Base-by-base conservation (phyloP, 2,329 filamentous ascomycete species). In the Paramyrothecium sp. region DNA sequence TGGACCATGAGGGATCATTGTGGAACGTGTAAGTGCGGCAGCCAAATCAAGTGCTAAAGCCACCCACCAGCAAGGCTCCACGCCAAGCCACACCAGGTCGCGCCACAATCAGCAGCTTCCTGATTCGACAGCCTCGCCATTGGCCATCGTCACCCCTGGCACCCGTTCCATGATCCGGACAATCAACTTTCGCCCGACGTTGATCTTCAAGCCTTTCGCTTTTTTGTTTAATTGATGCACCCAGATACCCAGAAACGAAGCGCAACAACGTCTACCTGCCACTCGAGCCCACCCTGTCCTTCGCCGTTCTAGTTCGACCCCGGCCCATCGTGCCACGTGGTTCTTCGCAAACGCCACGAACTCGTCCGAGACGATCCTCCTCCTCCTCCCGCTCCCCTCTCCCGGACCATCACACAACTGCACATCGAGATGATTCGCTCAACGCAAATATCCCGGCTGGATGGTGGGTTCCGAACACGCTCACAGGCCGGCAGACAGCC, bases 361-460 rank as follows among this genome's bases (percentile, higher is more conserved):
- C 51, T 41, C 53, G 47, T 57, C 48, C 38, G 49, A 22, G 46
- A 21, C 44, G 26, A 17, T 33, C 30, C 21, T 47, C 20, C 34
- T 44, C 34, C n/a, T n/a, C 56, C 23, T 16, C 54, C 57, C 49
- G n/a, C 33, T 53, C 16, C 46, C 48, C 53, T 20, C n/a, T 44
- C n/a, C n/a, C n/a, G 13, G 13, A 26, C 22, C 23, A 61, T 23
- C 38, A 51, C 38, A 59, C 51, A 57, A 51, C 56, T 22, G 51
- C 44, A 30, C 54, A 48, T 46, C 63, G 73, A 65, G 23, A 95
- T 94, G 92, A 94, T 97, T 69, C 87, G 86, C 74, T 95, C 93
- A 68, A 99, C 94, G 54, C 91, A 97, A 78, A 97, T 99, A 78
- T 89, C 92, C 63, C 85, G 95, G 75, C 85, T 98, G 54, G 95